These are phyloP conservation scores for Erucastrum elatum DNA, from an alignment of 345 rosid species.

Conservation along the genomic window DNA sequence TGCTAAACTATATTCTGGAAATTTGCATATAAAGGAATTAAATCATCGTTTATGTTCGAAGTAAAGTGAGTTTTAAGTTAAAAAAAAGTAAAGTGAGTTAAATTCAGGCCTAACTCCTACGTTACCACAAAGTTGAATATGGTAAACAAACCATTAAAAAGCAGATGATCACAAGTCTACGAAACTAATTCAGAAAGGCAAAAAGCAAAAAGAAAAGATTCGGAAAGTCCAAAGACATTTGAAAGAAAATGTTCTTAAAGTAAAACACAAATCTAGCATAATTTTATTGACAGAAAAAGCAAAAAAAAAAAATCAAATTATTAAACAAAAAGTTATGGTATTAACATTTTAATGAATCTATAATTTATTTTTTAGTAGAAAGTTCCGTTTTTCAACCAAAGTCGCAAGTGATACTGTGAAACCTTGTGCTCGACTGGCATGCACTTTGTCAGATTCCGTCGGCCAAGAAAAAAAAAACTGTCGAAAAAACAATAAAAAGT, in stretches of 20 bases:
- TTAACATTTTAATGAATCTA: constrained; percentile 6
- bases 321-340: not conserved
- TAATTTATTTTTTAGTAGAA: not conserved
- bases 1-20: not conserved
- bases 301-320: not conserved
- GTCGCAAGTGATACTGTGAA: constrained; percentile 19
- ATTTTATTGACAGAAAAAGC: constrained; percentile 4
- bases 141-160: constrained; percentile 3
- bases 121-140: constrained; percentile 24
- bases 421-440: constrained; percentile 46
- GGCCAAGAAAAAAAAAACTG: constrained; percentile 24
- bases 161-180: constrained; percentile 12
- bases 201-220: not conserved
- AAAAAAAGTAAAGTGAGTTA: not conserved
- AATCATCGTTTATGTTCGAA: not conserved
- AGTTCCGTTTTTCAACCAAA: constrained; percentile 3
- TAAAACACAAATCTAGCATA: not conserved
- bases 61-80: constrained; percentile 1
- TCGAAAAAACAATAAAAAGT: constrained; percentile 23
- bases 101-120: not conserved
- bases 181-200: not conserved
- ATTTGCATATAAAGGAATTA: not conserved
- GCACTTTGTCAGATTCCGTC: constrained; percentile 51
- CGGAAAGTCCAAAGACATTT: not conserved
- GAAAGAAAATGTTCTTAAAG: not conserved